Conservation (phyloP, 2,329 filamentous ascomycete genomes). For the Claviceps quebecensis region DNA sequence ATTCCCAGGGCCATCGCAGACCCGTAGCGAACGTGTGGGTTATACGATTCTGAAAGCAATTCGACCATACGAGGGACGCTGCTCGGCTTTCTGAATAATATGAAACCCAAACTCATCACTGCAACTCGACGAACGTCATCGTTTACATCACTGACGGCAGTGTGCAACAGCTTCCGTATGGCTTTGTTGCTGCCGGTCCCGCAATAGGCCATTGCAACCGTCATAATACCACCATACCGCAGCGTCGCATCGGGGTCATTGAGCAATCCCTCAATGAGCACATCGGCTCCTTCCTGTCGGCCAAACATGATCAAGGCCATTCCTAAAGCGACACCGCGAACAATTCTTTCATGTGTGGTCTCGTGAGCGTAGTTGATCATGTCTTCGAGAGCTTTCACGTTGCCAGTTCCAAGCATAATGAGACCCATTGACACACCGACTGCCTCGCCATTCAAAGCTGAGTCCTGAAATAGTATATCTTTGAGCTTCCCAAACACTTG, state of each 20-base stretch:
- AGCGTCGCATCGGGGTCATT: constrained; percentile 88
- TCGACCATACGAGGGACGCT: constrained; percentile 98
- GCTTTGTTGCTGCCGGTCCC: constrained; percentile 98
- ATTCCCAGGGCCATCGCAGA: constrained; percentile 98
- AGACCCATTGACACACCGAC: constrained; percentile 93
- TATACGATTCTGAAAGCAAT: constrained; percentile 94
- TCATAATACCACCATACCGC: constrained; percentile 95
- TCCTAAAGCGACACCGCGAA: constrained; percentile 84
- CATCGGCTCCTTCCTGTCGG: constrained; percentile 85
- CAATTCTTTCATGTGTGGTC: constrained; percentile 97
- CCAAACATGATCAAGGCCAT: constrained; percentile 99
- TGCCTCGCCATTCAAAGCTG: constrained; percentile 90
- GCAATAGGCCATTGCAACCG: constrained; percentile 94
- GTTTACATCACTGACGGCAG: constrained; percentile 94
- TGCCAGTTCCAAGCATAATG: constrained; percentile 97
- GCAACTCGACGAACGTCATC: constrained; percentile 93
- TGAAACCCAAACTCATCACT: constrained; percentile 96
- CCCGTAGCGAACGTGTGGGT: constrained; percentile 94
- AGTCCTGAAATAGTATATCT: constrained; percentile 79
- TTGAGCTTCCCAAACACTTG: constrained; percentile 86
- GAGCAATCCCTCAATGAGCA: constrained; percentile 83
- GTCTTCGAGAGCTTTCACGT: constrained; percentile 80
- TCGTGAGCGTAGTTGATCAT: constrained; percentile 98
- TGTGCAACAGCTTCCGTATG: constrained; percentile 85
- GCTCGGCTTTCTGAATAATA: constrained; percentile 92